phyloP scores from a whole-genome alignment of 2,329 filamentous ascomycete genomes.

The Mycosphaerella sp. region DNA sequence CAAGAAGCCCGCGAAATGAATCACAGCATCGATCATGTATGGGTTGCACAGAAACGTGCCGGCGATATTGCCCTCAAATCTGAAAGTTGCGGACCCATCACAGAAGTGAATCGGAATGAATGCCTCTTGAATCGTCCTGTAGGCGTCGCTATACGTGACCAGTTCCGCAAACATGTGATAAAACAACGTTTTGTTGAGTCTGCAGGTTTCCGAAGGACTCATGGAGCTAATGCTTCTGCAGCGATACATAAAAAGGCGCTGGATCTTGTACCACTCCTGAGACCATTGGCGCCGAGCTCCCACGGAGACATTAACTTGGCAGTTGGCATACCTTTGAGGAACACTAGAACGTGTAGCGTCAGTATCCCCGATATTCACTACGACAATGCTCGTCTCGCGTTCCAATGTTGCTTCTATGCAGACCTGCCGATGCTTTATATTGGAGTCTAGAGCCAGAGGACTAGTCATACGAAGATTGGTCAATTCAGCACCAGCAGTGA shows the following conservation, averaged over 20 bases:
- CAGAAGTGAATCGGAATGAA: background rate
- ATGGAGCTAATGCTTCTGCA: no score
- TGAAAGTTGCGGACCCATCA: background rate
- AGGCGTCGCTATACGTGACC: background rate
- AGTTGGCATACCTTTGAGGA: background rate
- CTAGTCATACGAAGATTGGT: background rate
- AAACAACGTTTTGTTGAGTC: background rate
- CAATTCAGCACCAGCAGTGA: background rate
- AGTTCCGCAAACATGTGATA: background rate
- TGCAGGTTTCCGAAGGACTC: no score
- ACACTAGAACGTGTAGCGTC: no score
- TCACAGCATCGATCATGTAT: slow-evolving; percentile 20
- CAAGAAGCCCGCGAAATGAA: slow-evolving; percentile 20
- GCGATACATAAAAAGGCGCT: background rate
- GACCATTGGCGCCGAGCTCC: no score
- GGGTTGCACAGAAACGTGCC: slow-evolving; percentile 33
- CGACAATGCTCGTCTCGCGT: background rate
- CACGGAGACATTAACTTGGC: background rate
- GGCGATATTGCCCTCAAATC: background rate
- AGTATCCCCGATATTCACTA: no score
- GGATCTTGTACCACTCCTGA: background rate
- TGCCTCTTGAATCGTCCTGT: background rate
- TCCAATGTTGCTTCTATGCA: background rate
- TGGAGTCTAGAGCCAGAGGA: background rate
- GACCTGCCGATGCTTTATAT: no score